These are phyloP conservation scores for Neophaeococcomyces aloes DNA, from an alignment of 2,329 filamentous ascomycete species.

Conservation along the genomic window DNA sequence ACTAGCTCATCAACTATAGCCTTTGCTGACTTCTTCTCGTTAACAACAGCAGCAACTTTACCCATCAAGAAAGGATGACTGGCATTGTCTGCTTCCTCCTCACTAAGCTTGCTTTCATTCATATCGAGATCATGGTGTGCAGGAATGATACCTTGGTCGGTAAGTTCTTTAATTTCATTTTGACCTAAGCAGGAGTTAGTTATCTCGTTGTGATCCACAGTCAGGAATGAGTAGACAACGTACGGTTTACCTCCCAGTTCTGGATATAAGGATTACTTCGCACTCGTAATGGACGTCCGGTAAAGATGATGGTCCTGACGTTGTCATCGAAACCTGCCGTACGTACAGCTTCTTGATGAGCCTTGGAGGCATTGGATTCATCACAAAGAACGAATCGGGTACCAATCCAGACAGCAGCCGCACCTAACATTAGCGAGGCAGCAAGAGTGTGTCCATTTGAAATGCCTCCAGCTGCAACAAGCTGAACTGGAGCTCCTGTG, in stretches of 20 bases:
- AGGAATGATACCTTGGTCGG: constrained; percentile 66
- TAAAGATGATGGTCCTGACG: no score
- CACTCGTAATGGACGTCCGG: neutral
- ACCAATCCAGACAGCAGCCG: constrained; percentile 48
- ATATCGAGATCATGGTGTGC: constrained; percentile 80
- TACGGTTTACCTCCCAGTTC: no score
- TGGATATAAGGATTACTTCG: no score
- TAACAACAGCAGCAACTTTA: constrained; percentile 75
- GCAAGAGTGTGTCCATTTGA: constrained; percentile 41
- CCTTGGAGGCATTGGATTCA: constrained; percentile 30
- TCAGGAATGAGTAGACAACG: no score
- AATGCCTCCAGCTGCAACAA: constrained; percentile 45
- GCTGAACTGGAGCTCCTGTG: constrained; percentile 22
- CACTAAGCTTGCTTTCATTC: constrained; percentile 48
- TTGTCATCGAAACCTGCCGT: no score
- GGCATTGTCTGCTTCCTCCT: constrained; percentile 71
- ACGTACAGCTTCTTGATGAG: no score
- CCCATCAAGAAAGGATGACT: constrained; percentile 77
- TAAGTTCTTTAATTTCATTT: constrained; percentile 83
- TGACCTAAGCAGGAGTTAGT: no score
- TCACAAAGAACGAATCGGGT: constrained; percentile 50
- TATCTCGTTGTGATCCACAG: no score
- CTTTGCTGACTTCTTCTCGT: constrained; percentile 52
- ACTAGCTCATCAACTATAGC: no score
- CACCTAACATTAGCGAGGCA: constrained; percentile 42